Percentiles rank a stretch among this genome's conserved stretches.
These are phyloP conservation scores for Theobroma grandiflorum DNA, from an alignment of 441 rosid genomes.

Conservation along the genomic window DNA sequence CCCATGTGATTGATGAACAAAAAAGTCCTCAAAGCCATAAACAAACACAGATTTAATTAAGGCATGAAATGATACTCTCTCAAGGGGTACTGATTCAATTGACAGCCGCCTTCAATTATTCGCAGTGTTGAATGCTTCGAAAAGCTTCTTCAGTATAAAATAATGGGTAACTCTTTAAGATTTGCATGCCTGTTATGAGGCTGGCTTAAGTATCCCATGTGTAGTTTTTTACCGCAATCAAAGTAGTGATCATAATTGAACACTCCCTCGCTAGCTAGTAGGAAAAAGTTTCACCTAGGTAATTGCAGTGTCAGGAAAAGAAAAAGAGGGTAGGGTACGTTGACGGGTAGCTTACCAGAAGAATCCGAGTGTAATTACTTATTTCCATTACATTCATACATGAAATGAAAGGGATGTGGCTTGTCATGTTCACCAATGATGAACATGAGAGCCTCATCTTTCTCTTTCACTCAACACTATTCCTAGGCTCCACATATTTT, in stretches of 20 bases:
- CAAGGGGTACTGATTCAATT: background rate
- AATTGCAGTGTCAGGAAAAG: no score
- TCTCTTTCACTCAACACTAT: background rate
- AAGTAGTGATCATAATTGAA: no score
- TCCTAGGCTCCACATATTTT: background rate
- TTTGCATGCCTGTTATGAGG: no score
- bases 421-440: background rate
- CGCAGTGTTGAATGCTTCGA: background rate
- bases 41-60: background rate
- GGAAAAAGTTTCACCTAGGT: no score
- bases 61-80: background rate
- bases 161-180: background rate
- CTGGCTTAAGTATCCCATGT: no score
- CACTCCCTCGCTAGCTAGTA: no score
- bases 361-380: background rate
- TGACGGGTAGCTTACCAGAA: background rate
- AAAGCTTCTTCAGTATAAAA: background rate
- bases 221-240: no score
- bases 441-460: background rate
- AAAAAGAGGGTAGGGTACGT: no score
- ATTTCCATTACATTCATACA: background rate
- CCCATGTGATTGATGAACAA: background rate
- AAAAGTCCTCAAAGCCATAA: background rate
- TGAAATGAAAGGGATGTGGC: background rate
- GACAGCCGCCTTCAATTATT: background rate